phyloP scores from a whole-genome alignment of 2,329 filamentous ascomycete species.

The Atkinsonella hypoxylon region DNA sequence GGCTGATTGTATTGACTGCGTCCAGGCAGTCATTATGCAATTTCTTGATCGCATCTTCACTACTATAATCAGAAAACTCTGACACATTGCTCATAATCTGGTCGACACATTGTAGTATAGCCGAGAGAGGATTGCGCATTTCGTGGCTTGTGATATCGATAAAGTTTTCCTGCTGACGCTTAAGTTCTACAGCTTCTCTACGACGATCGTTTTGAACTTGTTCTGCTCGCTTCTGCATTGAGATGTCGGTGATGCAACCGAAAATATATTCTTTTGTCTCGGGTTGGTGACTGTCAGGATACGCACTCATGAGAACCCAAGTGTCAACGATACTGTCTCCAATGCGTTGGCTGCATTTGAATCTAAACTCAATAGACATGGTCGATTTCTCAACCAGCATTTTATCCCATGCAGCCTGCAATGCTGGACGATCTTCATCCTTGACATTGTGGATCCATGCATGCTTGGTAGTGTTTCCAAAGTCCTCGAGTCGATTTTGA shows the following conservation, averaged over 20 bases:
- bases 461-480: conserved; percentile 29
- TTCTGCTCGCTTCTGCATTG: conserved; percentile 74
- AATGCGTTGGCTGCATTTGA: conserved; percentile 53
- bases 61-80: conserved; percentile 19
- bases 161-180: conserved; percentile 58
- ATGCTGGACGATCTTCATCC: conserved; percentile 47
- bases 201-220: conserved; percentile 39
- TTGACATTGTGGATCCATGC: conserved; percentile 62
- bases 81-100: conserved; percentile 47
- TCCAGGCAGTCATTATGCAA: conserved; percentile 49
- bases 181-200: conserved; percentile 69
- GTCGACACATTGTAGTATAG: conserved; percentile 64
- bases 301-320: conserved; percentile 67
- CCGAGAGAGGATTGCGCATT: conserved; percentile 64
- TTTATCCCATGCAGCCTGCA: conserved; percentile 47
- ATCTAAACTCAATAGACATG: conserved; percentile 61
- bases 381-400: conserved; percentile 44
- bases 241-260: conserved; percentile 74
- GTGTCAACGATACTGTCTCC: conserved; percentile 51
- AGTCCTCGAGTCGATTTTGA: conserved; percentile 45
- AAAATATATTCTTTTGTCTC: conserved; percentile 62
- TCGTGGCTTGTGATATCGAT: conserved; percentile 65
- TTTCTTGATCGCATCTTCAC: conserved; percentile 30
- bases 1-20: conserved; percentile 64
- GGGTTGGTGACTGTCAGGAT: conserved; percentile 53